Evolutionary conservation across 2,329 filamentous ascomycete species (phyloP).

Genomic region (Penicillium griseofulvum): DNA sequence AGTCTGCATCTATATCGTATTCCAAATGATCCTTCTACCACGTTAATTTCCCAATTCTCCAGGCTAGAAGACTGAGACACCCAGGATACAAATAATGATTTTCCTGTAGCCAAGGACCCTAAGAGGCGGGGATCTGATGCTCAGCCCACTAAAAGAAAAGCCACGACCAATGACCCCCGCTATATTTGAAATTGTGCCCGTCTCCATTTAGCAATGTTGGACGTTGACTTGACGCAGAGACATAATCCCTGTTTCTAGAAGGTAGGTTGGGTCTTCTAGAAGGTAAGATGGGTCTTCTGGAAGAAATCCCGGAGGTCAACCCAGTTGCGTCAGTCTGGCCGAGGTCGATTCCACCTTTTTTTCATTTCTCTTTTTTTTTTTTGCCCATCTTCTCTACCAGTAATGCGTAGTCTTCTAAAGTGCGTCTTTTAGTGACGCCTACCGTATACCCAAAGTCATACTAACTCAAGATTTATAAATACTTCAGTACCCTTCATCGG

Average conservation of each 20-base stretch:
- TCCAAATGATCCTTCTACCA: background rate
- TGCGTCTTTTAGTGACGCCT: background rate
- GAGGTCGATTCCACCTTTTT: background rate
- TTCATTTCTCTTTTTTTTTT: background rate
- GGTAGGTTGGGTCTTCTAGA: background rate
- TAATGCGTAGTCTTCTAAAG: no score
- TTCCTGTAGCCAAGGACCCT: background rate
- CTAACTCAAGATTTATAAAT: background rate
- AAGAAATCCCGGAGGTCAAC: background rate
- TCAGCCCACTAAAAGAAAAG: background rate
- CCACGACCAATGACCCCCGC: no score
- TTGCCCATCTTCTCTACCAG: background rate
- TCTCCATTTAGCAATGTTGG: background rate
- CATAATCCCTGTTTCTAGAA: background rate
- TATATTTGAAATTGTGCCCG: background rate
- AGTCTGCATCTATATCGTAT: background rate
- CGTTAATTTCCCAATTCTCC: background rate
- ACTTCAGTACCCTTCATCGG: background rate
- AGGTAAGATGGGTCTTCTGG: background rate
- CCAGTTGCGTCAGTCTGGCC: background rate
- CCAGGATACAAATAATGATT: background rate
- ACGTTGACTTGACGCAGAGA: background rate
- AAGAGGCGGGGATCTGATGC: background rate
- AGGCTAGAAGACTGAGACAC: no score
- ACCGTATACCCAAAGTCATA: background rate